Evolutionary conservation across 2,329 filamentous ascomycete genomes (phyloP), one percentile per base, ranked within the genome.

Genomic region (Aspergillaceae sp.): DNA sequence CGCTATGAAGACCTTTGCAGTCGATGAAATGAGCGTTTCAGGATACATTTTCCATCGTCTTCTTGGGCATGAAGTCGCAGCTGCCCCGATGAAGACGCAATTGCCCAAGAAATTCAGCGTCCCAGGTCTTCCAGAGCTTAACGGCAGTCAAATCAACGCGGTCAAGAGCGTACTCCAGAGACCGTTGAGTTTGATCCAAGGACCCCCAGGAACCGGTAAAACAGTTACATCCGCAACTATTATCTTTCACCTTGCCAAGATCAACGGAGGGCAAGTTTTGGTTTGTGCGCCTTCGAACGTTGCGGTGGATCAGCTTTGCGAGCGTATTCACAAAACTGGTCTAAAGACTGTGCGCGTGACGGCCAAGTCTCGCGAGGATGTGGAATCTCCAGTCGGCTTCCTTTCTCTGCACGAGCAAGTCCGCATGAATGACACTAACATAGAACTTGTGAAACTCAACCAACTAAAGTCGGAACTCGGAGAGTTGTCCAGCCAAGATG

Each of bases 231-330:
- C 92, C 33, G 92, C 92, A 32, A 98, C 92, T 1, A 94, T 98
- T 65, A 98, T 98, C 63, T 97, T 96, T 63, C 92, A 98, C 64
- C 76, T 98, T 48, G 88, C 89, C 55, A 97, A 95, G 72, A 86
- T 94, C 69, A 97, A 90, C 57, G 89, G 86, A 52, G 89, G 90
- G 45, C 92, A 95, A 61, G 91, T 98, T 3, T 76, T 98, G 33
- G 92, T 98, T 40, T 98, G 92, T 60, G 92, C 92, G 10, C 92
- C 92, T 0, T 98, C 92, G 42, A 98, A 98, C 75, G 92, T 98
- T 51, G 92, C 92, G 6, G 92, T 98, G 29, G 92, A 98, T 62
- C 92, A 98, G 69, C 83, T 98, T 29, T 98, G 92, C 64, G 92
- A 98, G 70, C 88, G 94, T 41, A 91, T 98, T 51, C 91, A 97